phyloP scores from a whole-genome alignment of 1,139 yeast genomes.

The Casaregolazyma suthepensis region DNA sequence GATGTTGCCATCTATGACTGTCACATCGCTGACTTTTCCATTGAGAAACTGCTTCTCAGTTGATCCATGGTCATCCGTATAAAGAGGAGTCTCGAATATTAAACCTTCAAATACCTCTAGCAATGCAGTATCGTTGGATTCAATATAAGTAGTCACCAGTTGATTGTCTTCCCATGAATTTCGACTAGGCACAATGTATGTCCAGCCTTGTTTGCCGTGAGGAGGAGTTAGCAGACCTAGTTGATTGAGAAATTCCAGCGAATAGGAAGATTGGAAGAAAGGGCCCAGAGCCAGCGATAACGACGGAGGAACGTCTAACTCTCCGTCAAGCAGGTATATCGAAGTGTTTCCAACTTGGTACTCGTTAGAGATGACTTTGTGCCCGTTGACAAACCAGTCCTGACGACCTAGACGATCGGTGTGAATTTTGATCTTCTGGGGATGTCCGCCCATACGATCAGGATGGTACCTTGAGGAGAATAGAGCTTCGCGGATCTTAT shows the following conservation, averaged over 20 bases:
- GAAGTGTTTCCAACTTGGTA: slow-evolving; percentile 49
- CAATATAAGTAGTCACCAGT: slow-evolving; percentile 54
- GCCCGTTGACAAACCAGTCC: slow-evolving; percentile 44
- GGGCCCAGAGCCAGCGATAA: slow-evolving; percentile 51
- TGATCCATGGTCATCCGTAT: slow-evolving; percentile 47
- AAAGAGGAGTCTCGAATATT: slow-evolving; percentile 58
- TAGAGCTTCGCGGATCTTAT: slow-evolving; percentile 23
- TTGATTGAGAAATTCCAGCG: slow-evolving; percentile 46
- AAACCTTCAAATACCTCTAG: slow-evolving; percentile 49
- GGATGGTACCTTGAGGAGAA: slow-evolving; percentile 31
- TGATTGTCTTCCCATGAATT: slow-evolving; percentile 67
- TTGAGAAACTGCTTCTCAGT: slow-evolving; percentile 24
- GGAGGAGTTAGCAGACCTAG: slow-evolving; percentile 42
- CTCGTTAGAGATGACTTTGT: slow-evolving; percentile 41
- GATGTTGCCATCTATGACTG: not conserved
- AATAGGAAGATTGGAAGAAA: slow-evolving; percentile 46
- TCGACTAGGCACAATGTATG: slow-evolving; percentile 75
- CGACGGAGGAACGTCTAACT: slow-evolving; percentile 50
- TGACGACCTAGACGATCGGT: slow-evolving; percentile 17
- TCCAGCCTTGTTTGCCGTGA: slow-evolving; percentile 52
- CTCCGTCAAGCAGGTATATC: slow-evolving; percentile 59
- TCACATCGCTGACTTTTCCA: slow-evolving; percentile 27
- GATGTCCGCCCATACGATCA: slow-evolving; percentile 37
- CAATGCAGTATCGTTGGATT: slow-evolving; percentile 46
- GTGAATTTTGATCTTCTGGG: slow-evolving; percentile 26